Evolutionary conservation across 345 rosid genomes (phyloP).

Genomic region (Ceriops decandra): DNA sequence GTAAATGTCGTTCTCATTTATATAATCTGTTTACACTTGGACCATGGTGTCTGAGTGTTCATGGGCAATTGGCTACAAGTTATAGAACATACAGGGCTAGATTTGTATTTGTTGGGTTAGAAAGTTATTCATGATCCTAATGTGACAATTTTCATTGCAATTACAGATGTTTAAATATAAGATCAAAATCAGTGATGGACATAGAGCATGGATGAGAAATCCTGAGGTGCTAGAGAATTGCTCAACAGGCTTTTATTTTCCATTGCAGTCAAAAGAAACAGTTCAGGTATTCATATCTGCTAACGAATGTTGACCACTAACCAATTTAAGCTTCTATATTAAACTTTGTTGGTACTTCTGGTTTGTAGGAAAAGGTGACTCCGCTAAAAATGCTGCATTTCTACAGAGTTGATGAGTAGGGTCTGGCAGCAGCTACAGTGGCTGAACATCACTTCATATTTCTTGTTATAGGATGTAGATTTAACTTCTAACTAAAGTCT

Average conservation of each 20-base stretch:
- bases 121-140: neutral
- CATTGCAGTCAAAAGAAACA: conserved; percentile 34
- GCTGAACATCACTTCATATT: conserved; percentile 11
- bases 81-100: neutral
- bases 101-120: neutral
- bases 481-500: conserved; percentile 9
- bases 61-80: too few relatives aligned
- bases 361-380: conserved; percentile 55
- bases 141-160: conserved; percentile 1
- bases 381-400: conserved; percentile 58
- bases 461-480: conserved; percentile 13
- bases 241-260: conserved; percentile 75
- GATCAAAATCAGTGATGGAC: conserved; percentile 71
- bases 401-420: conserved; percentile 45
- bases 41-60: too few relatives aligned
- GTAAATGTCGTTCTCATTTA: too few relatives aligned
- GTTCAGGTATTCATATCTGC: conserved; percentile 42
- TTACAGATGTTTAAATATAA: conserved; percentile 74
- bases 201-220: conserved; percentile 81
- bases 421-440: conserved; percentile 1
- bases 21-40: too few relatives aligned
- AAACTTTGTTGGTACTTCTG: conserved; percentile 1
- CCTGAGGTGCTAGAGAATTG: conserved; percentile 78
- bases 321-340: neutral
- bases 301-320: neutral